These are phyloP conservation scores for Vachellia collinsii DNA, from an alignment of 306 rosid genomes.

Conservation along the genomic window DNA sequence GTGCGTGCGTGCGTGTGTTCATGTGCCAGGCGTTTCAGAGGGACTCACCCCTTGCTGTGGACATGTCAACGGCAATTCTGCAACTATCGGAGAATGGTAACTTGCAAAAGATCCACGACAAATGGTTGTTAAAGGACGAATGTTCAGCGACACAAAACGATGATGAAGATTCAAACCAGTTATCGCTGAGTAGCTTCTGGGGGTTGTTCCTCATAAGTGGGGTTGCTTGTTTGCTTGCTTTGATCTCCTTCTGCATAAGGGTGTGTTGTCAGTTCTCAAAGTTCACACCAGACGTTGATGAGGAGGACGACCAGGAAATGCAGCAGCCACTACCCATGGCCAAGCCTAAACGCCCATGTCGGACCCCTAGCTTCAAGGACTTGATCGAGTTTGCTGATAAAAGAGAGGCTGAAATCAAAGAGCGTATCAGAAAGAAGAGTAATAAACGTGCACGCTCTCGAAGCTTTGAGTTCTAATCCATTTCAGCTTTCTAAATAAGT, in stretches of 20 bases:
- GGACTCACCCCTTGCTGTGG: slow-evolving; percentile 96
- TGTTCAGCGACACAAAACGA: slow-evolving; percentile 45
- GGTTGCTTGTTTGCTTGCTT: slow-evolving; percentile 61
- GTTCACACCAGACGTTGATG: slow-evolving; percentile 46
- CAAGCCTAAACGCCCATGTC: slow-evolving; percentile 12
- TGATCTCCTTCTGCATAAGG: slow-evolving; percentile 54
- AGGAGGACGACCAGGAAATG: slow-evolving; percentile 43
- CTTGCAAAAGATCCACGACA: slow-evolving; percentile 87
- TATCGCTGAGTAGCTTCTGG: slow-evolving; percentile 87
- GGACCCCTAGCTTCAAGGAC: slow-evolving; percentile 53
- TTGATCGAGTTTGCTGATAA: slow-evolving; percentile 60
- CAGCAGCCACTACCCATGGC: slow-evolving; percentile 13
- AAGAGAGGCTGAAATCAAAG: slow-evolving; percentile 69
- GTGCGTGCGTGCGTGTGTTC: too few species aligned
- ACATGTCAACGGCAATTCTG: slow-evolving; percentile 92
- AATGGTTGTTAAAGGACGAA: slow-evolving; percentile 67
- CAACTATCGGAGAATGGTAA: slow-evolving; percentile 98
- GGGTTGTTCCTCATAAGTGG: slow-evolving; percentile 87
- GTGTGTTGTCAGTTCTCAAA: slow-evolving; percentile 61
- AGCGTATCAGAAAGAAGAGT: slow-evolving; percentile 50
- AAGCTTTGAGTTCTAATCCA: slow-evolving; percentile 32
- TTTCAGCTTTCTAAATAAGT: slow-evolving; percentile 44
- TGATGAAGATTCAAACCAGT: slow-evolving; percentile 44
- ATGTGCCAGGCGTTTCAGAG: slow-evolving; percentile 87
- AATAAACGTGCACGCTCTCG: slow-evolving; percentile 39